These are phyloP conservation scores for Bimuria novae-zelandiae DNA, from an alignment of 2,329 filamentous ascomycete species.

Conservation along the genomic window DNA sequence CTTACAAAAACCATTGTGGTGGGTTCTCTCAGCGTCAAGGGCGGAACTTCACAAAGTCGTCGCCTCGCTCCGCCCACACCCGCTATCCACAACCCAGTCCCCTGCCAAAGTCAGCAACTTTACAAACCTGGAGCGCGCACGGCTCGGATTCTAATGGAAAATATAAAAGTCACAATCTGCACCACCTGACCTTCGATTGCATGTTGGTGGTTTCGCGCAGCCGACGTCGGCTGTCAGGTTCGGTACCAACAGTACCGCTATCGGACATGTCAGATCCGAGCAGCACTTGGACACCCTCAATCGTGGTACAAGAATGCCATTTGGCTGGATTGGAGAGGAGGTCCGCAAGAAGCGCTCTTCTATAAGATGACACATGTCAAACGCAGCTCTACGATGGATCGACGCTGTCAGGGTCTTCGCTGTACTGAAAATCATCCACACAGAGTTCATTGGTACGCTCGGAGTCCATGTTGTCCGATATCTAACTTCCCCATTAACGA, in stretches of 20 bases:
- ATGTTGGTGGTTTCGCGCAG: constrained; percentile 1
- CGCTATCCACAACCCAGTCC: not conserved
- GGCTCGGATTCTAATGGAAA: not conserved
- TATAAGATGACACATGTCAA: not conserved
- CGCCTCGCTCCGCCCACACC: constrained; percentile 3
- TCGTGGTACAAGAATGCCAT: not conserved
- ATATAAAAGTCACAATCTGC: not conserved
- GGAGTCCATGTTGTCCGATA: no score
- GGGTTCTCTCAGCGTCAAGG: not conserved
- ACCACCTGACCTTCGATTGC: not conserved
- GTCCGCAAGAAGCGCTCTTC: not conserved
- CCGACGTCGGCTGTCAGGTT: not conserved
- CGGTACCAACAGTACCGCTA: not conserved
- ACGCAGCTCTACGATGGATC: not conserved
- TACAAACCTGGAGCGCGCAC: constrained; percentile 2
- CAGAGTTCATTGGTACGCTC: not conserved
- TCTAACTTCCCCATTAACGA: no score
- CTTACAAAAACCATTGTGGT: not conserved
- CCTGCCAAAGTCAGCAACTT: no score
- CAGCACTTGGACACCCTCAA: not conserved
- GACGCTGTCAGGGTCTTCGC: not conserved
- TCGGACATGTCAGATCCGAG: not conserved
- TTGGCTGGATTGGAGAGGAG: not conserved
- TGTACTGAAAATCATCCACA: not conserved
- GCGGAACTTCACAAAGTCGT: constrained; percentile 5